These are phyloP conservation scores for Cryptococcus wingfieldii DNA, from an alignment of 1,284 basidiomycete genomes.

Conservation along the genomic window DNA sequence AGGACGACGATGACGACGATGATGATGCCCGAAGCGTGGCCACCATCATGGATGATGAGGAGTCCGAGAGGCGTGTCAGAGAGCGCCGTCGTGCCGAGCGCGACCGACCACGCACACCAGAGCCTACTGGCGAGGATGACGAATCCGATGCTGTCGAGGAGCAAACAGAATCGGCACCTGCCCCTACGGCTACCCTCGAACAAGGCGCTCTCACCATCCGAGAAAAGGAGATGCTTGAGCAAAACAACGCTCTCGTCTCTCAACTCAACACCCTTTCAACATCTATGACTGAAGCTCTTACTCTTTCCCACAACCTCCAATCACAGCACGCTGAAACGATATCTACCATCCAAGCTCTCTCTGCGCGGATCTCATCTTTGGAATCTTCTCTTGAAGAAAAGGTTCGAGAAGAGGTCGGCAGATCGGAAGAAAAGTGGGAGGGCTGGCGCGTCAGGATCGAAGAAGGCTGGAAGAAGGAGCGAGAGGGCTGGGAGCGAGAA, in stretches of 20 bases:
- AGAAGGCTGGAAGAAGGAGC: slow-evolving; percentile 69
- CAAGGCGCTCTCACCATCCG: not conserved
- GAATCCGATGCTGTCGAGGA: slow-evolving; percentile 38
- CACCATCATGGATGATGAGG: slow-evolving; percentile 42
- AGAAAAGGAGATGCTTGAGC: slow-evolving; percentile 28
- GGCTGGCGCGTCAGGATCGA: slow-evolving; percentile 58
- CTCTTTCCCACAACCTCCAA: slow-evolving; percentile 68
- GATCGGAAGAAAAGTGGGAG: slow-evolving; percentile 69
- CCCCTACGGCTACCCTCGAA: not conserved
- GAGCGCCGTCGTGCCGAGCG: slow-evolving; percentile 40
- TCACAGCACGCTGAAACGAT: slow-evolving; percentile 74
- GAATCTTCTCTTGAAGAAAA: slow-evolving; percentile 52
- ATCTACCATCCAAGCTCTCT: slow-evolving; percentile 68
- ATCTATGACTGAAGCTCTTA: slow-evolving; percentile 73
- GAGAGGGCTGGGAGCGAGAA: slow-evolving; percentile 77
- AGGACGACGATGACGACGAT: slow-evolving; percentile 55
- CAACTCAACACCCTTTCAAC: slow-evolving; percentile 66
- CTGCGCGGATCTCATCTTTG: slow-evolving; percentile 54
- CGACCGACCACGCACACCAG: slow-evolving; percentile 19
- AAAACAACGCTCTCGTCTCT: slow-evolving; percentile 63
- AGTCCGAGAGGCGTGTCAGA: slow-evolving; percentile 53
- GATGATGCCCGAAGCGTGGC: slow-evolving; percentile 45
- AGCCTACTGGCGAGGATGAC: slow-evolving; percentile 44
- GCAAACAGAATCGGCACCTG: not conserved
- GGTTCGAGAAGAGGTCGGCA: slow-evolving; percentile 52